phyloP scores from a whole-genome alignment of 495 filamentous ascomycete species.

The Massariosphaeria phaeospora region DNA sequence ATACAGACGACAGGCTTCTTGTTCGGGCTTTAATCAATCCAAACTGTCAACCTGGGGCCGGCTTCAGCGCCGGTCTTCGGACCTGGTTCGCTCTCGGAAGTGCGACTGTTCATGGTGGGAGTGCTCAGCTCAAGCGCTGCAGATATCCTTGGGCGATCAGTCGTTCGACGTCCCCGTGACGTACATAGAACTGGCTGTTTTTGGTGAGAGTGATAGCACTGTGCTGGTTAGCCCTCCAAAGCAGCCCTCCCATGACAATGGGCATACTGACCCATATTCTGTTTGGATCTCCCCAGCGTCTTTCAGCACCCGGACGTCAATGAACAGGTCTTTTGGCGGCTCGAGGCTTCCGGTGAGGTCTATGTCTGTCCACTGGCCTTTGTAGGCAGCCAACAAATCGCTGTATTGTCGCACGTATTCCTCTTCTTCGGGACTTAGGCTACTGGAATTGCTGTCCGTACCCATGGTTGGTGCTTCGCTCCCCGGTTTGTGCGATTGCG shows the following conservation, averaged over 20 bases:
- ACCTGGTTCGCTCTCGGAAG: too few relatives aligned
- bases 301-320: slow-evolving; percentile 93
- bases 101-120: too few relatives aligned
- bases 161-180: slow-evolving; percentile 92
- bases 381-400: slow-evolving; percentile 90
- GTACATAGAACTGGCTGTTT: slow-evolving; percentile 96
- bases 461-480: slow-evolving; percentile 35
- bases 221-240: neutral
- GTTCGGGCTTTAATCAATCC: too few relatives aligned
- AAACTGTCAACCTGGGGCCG: too few relatives aligned
- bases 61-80: neutral
- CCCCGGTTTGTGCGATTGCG: slow-evolving; percentile 42
- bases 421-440: slow-evolving; percentile 92
- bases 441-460: slow-evolving; percentile 56
- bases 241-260: neutral
- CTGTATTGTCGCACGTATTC: slow-evolving; percentile 89
- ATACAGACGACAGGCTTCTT: too few relatives aligned
- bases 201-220: slow-evolving; percentile 95
- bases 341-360: slow-evolving; percentile 94
- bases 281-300: slow-evolving; percentile 99
- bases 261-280: slow-evolving; percentile 79
- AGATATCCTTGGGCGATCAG: slow-evolving; percentile 96
- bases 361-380: slow-evolving; percentile 98
- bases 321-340: slow-evolving; percentile 91
- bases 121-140: slow-evolving; percentile 85